A percentile compares a stretch with the other conserved stretches of the same genome.
Conservation (phyloP, 2,329 filamentous ascomycete genomes). For the Dothistroma pini region DNA sequence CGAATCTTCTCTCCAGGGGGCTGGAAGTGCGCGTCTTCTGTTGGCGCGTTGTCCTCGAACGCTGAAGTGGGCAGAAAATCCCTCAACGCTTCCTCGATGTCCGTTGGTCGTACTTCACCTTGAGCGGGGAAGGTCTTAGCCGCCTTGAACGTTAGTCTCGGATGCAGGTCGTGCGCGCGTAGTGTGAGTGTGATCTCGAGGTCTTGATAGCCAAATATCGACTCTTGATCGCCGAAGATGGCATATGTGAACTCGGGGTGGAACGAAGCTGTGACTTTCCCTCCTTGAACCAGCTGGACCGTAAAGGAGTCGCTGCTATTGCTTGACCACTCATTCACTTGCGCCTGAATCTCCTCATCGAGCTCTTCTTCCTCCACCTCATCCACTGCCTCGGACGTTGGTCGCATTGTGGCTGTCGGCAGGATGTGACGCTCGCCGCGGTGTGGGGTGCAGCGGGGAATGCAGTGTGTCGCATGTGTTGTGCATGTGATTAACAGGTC, state of each 20-base stretch:
- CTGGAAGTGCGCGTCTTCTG: slow-evolving; percentile 49
- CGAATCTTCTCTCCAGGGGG: slow-evolving; percentile 74
- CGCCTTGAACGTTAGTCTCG: slow-evolving; percentile 68
- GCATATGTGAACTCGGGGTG: slow-evolving; percentile 84
- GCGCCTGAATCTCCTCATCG: slow-evolving; percentile 23
- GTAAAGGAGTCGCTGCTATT: slow-evolving; percentile 60
- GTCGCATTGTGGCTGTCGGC: not conserved
- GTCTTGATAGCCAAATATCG: slow-evolving; percentile 83
- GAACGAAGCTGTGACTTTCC: slow-evolving; percentile 53
- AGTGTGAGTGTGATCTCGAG: slow-evolving; percentile 72
- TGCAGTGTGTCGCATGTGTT: not conserved
- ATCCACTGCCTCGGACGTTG: not conserved
- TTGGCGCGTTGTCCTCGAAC: slow-evolving; percentile 29
- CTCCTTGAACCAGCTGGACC: slow-evolving; percentile 57
- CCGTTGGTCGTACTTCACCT: slow-evolving; percentile 64
- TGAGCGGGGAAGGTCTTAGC: slow-evolving; percentile 66
- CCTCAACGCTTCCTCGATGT: slow-evolving; percentile 63
- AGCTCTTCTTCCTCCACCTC: slow-evolving; percentile 27
- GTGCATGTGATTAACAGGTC: no score
- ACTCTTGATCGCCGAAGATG: slow-evolving; percentile 90
- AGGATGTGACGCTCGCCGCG: not conserved
- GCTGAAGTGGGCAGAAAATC: slow-evolving; percentile 65
- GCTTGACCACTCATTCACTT: slow-evolving; percentile 47
- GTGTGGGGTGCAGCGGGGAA: not conserved
- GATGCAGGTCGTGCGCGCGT: slow-evolving; percentile 70